A percentile compares a stretch with the other conserved stretches of the same genome.
These are phyloP conservation scores for Coleophoma cylindrospora DNA, from an alignment of 2,329 filamentous ascomycete species.

Conservation along the genomic window DNA sequence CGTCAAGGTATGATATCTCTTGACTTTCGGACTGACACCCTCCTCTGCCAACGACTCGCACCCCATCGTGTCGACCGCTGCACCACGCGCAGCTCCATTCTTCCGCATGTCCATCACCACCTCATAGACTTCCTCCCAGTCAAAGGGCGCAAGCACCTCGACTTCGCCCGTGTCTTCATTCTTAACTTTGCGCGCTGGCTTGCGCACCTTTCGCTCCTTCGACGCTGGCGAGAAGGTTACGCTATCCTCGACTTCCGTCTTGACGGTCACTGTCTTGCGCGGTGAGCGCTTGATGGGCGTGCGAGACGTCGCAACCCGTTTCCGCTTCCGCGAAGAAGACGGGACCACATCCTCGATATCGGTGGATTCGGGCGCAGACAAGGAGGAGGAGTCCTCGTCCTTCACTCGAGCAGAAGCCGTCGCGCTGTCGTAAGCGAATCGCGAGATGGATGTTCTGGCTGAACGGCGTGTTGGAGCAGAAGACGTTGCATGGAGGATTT, in stretches of 20 bases:
- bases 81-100: slow-evolving; percentile 55
- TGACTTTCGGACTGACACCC: slow-evolving; percentile 41
- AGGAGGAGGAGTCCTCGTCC: slow-evolving; percentile 1
- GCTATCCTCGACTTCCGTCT: slow-evolving; percentile 33
- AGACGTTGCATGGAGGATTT: slow-evolving; percentile 38
- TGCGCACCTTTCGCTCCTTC: slow-evolving; percentile 33
- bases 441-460: slow-evolving; percentile 43
- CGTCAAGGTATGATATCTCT: slow-evolving; percentile 63
- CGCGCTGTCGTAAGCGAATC: slow-evolving; percentile 35
- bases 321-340: slow-evolving; percentile 36
- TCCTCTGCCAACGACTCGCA: slow-evolving; percentile 72
- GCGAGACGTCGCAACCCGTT: slow-evolving; percentile 32
- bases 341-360: slow-evolving; percentile 55
- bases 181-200: slow-evolving; percentile 40
- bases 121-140: slow-evolving; percentile 81
- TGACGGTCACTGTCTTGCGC: slow-evolving; percentile 27
- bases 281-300: slow-evolving; percentile 16
- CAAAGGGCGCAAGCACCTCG: slow-evolving; percentile 55
- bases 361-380: slow-evolving; percentile 5
- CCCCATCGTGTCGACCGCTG: slow-evolving; percentile 96
- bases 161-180: slow-evolving; percentile 35
- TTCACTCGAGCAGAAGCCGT: slow-evolving; percentile 17
- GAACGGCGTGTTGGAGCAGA: slow-evolving; percentile 37
- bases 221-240: slow-evolving; percentile 20
- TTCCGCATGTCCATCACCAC: slow-evolving; percentile 72